Evolutionary conservation across 1,284 basidiomycete species (phyloP).

Genomic region (Trametes polyzona): DNA sequence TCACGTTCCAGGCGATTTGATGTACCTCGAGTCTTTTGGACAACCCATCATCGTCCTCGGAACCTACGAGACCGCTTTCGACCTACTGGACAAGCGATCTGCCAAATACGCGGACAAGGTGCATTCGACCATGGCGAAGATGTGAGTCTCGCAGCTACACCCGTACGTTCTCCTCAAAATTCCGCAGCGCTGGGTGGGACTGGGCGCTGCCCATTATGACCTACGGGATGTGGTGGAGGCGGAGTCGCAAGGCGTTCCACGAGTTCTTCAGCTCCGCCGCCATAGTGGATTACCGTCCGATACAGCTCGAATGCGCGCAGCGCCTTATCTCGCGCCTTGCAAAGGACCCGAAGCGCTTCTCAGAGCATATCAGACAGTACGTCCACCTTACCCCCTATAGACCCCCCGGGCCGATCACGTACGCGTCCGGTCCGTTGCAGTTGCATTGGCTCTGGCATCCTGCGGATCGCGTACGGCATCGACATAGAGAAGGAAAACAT

Average conservation of each 20-base stretch:
- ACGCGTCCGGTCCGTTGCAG: background rate
- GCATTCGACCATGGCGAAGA: conserved; percentile 1
- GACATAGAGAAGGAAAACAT: conserved; percentile 27
- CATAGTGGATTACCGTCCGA: background rate
- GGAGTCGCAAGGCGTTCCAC: conserved; percentile 12
- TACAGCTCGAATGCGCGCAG: conserved; percentile 5
- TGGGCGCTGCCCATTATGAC: conserved; percentile 10
- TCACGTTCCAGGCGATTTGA: conserved; percentile 8
- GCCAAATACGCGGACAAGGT: conserved; percentile 25
- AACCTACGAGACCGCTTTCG: conserved; percentile 32
- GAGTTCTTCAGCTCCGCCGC: conserved; percentile 9
- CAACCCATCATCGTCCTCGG: conserved; percentile 22
- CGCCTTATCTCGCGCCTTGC: conserved; percentile 9
- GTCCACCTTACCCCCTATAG: background rate
- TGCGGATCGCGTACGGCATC: conserved; percentile 38
- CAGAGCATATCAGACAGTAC: conserved; percentile 15
- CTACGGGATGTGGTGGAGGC: conserved; percentile 10
- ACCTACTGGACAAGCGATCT: conserved; percentile 48
- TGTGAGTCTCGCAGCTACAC: conserved; percentile 1
- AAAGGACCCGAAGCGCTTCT: conserved; percentile 6
- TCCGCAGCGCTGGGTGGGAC: conserved; percentile 6
- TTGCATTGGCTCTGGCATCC: background rate
- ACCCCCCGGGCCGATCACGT: no score
- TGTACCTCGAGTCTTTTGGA: conserved; percentile 15
- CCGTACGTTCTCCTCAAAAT: no score